A percentile compares a stretch with the other conserved stretches of the same genome.
Conservation (phyloP, 495 filamentous ascomycete genomes). For the Extremus antarcticus region DNA sequence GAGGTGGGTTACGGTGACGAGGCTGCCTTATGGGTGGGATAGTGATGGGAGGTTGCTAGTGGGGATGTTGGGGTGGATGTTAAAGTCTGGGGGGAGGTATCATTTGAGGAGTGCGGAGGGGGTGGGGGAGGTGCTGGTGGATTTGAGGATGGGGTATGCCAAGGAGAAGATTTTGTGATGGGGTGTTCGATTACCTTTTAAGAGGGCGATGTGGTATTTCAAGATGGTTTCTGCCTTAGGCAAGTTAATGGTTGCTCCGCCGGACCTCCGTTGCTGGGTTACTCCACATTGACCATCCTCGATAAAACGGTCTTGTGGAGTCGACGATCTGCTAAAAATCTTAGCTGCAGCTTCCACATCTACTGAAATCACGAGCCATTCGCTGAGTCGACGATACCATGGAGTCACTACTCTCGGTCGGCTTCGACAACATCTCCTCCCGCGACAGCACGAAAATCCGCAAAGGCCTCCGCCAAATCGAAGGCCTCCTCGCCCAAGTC, state of each 20-base stretch:
- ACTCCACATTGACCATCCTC: too few species aligned
- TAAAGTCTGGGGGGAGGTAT: too few species aligned
- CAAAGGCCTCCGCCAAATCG: conserved; percentile 89
- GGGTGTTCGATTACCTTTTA: too few species aligned
- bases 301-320: neutral
- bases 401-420: conserved; percentile 84
- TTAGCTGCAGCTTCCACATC: neutral
- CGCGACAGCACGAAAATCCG: conserved; percentile 80
- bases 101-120: too few species aligned
- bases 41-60: neutral
- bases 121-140: neutral
- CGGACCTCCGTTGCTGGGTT: too few species aligned
- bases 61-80: neutral
- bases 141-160: neutral
- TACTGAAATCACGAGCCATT: too few species aligned
- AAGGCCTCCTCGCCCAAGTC: conserved; percentile 91
- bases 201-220: too few species aligned
- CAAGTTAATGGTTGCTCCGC: too few species aligned
- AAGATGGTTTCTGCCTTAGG: too few species aligned
- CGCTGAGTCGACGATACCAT: conserved; percentile 37
- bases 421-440: conserved; percentile 93
- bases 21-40: neutral
- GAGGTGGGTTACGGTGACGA: conserved; percentile 9
- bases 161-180: too few species aligned
- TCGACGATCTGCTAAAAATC: neutral